A percentile compares a stretch with the other conserved stretches of the same genome.
phyloP scores from a whole-genome alignment of 2,329 filamentous ascomycete genomes.

The Colletotrichum tofieldiae region DNA sequence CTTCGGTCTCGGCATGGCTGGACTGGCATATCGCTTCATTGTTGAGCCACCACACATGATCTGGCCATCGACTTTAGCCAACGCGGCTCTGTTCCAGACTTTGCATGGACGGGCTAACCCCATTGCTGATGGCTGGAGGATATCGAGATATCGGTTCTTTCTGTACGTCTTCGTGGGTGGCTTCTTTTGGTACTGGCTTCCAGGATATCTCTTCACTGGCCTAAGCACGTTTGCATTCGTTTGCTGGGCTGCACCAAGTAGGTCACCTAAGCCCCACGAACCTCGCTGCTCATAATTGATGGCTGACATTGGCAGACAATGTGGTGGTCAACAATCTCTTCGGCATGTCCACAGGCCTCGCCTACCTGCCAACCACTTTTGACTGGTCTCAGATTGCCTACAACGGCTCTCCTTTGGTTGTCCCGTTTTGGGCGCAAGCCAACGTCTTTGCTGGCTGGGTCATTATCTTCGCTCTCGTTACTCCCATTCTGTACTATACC shows the following conservation, averaged over 20 bases:
- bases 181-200: constrained; percentile 66
- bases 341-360: constrained; percentile 51
- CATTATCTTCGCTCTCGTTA: constrained; percentile 67
- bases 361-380: constrained; percentile 49
- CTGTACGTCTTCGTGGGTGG: constrained; percentile 55
- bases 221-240: constrained; percentile 63
- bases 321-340: constrained; percentile 81
- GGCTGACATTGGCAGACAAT: constrained; percentile 59
- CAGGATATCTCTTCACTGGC: constrained; percentile 61
- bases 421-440: constrained; percentile 71
- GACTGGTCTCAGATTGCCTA: constrained; percentile 50
- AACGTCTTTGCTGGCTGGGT: constrained; percentile 76
- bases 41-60: constrained; percentile 62
- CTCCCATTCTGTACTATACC: constrained; percentile 72
- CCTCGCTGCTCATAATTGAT: constrained; percentile 39
- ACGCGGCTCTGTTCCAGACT: constrained; percentile 59
- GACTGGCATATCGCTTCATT: constrained; percentile 57
- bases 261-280: constrained; percentile 39
- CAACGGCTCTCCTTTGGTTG: constrained; percentile 58
- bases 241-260: constrained; percentile 60
- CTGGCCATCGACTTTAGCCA: constrained; percentile 64
- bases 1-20: constrained; percentile 65
- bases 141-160: constrained; percentile 56
- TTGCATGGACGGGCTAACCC: constrained; percentile 58
- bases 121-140: constrained; percentile 54